These are phyloP conservation scores for Apium graveolens DNA, from an alignment of 129 eudicot genomes.

Conservation along the genomic window DNA sequence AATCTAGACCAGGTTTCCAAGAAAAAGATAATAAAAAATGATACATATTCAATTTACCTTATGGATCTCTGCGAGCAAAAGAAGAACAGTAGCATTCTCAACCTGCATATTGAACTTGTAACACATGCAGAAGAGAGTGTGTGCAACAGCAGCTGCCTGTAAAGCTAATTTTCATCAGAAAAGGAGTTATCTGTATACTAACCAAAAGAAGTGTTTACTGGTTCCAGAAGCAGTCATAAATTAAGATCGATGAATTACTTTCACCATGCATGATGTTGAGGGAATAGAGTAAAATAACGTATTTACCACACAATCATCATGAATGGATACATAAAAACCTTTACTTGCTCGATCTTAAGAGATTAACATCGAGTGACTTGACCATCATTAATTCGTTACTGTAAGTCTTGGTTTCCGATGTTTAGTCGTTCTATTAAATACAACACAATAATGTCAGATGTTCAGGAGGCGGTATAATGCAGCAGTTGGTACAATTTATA, in stretches of 20 bases:
- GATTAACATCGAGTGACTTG: not conserved
- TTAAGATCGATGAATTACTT: not conserved
- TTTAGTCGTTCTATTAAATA: not conserved
- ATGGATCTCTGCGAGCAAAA: slow-evolving; percentile 92
- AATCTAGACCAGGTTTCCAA: not conserved
- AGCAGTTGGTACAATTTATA: not conserved
- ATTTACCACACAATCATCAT: not conserved
- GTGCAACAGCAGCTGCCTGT: slow-evolving; percentile 95
- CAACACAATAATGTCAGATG: not conserved
- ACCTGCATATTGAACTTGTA: slow-evolving; percentile 79
- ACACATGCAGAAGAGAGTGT: slow-evolving; percentile 79
- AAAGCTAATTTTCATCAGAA: slow-evolving; percentile 9
- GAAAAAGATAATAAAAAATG: not conserved
- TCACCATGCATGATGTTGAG: not conserved
- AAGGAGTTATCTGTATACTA: not conserved
- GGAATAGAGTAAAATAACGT: not conserved
- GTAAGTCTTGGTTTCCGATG: not conserved
- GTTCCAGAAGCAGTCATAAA: not conserved
- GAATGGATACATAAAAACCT: not conserved
- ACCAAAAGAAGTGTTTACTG: not conserved
- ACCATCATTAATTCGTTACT: not conserved
- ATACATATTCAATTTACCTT: slow-evolving; percentile 43
- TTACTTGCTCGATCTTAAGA: not conserved
- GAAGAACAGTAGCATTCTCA: slow-evolving; percentile 78
- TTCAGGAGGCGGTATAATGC: not conserved